These are phyloP conservation scores for Didymella pomorum DNA, from an alignment of 2,329 filamentous ascomycete genomes.

Conservation along the genomic window DNA sequence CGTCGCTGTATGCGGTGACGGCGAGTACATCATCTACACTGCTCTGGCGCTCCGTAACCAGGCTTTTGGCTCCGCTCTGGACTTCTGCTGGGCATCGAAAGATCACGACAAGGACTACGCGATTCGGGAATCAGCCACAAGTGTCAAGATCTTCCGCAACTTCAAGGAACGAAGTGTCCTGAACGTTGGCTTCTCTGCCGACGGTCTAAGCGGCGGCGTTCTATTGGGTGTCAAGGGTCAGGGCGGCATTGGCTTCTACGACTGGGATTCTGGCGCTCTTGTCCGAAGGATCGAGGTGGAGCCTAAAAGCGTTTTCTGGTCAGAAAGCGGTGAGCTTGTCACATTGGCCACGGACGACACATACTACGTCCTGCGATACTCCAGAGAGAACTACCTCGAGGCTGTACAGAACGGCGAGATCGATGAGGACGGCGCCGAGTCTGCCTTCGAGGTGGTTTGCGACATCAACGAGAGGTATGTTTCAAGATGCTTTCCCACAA, in stretches of 20 bases:
- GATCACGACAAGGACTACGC: conserved; percentile 99
- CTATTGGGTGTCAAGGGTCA: conserved; percentile 94
- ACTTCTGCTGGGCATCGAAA: conserved; percentile 97
- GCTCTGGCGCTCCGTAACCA: conserved; percentile 97
- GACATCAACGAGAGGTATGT: conserved; percentile 87
- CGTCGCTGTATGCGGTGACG: conserved; percentile 90
- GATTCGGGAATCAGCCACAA: conserved; percentile 91
- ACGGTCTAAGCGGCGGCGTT: conserved; percentile 87
- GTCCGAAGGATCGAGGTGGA: conserved; percentile 90
- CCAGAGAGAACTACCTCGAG: conserved; percentile 84
- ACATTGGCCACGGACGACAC: conserved; percentile 92
- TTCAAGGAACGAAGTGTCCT: conserved; percentile 94
- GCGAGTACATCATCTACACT: conserved; percentile 99
- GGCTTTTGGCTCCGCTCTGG: conserved; percentile 91
- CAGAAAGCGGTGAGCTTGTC: conserved; percentile 92
- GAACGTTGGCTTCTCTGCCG: conserved; percentile 94
- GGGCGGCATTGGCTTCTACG: conserved; percentile 93
- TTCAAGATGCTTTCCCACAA: conserved; percentile 16
- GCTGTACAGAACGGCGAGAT: conserved; percentile 82
- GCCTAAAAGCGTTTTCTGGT: conserved; percentile 86
- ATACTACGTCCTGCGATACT: conserved; percentile 93
- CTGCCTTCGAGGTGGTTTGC: conserved; percentile 94
- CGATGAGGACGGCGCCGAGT: conserved; percentile 91
- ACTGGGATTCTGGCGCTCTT: conserved; percentile 89
- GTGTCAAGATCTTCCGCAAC: conserved; percentile 97